Base-by-base conservation (phyloP, 73 alveolate species). In the Diophrys sp. region DNA sequence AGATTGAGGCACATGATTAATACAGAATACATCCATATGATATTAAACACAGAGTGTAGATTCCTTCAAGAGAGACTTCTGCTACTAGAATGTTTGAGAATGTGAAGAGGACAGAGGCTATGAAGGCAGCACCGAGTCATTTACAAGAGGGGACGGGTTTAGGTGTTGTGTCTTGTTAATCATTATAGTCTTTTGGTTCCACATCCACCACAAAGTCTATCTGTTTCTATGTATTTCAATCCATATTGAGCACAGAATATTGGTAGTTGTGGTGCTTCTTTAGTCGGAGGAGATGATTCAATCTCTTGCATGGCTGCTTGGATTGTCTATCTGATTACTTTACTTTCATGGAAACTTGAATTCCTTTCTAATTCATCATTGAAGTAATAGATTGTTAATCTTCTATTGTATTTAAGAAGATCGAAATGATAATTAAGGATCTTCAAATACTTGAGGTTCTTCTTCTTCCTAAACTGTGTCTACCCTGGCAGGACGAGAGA, bases 131-230 rank as follows among this genome's bases (percentile, higher is more conserved):
- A 5, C 62, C 62, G 5, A 44, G 62, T 18, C 62, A 44, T 44
- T 44, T 44, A 5, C 62, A 44, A 44, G 5, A 32, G 28, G 30
- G 23, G 29, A 54, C 31, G 67, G 32, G 23, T 27, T 29, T 31
- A 30, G 56, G n/a, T 5, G n/a, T 23, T 29, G 28, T 73, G 56
- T 28, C 8, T n/a, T 5, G 5, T 23, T 1, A 23, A 18, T 66
- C 71, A 24, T 69, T 75, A 69, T 14, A 31, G 23, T 55, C 88
- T 79, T 67, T 71, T 79, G 28, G 24, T 29, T 14, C 88, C 88
- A 54, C 88, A 79, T 56, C 88, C 88, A 5, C 88, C 88, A 71
- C 88, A 79, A 73, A 79, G 71, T 71, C 75, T 79, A 32, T 79
- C 88, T 0, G 53, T 29, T 23, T 79, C 88, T 71, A 80, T 79